phyloP scores from a whole-genome alignment of 2,329 filamentous ascomycete species.

The Xylariaceae sp. region DNA sequence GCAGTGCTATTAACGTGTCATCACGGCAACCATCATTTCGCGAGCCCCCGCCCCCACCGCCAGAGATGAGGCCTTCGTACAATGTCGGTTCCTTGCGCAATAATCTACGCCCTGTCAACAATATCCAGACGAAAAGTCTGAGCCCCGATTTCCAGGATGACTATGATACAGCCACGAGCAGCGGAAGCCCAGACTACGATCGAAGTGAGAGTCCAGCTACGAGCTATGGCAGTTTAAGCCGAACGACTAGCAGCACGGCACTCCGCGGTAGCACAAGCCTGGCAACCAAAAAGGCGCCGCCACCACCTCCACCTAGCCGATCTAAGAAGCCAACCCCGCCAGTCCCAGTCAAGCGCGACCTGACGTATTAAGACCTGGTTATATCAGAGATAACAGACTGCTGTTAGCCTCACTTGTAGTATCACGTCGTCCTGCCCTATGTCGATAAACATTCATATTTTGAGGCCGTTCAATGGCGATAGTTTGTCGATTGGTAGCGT shows the following conservation, averaged over 20 bases:
- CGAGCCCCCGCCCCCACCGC: slow-evolving; percentile 26
- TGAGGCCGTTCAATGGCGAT: too few species aligned
- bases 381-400: background rate
- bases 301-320: slow-evolving; percentile 46
- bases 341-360: slow-evolving; percentile 41
- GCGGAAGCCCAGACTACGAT: slow-evolving; percentile 51
- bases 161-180: slow-evolving; percentile 50
- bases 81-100: slow-evolving; percentile 39
- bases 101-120: slow-evolving; percentile 45
- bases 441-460: too few species aligned
- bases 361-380: slow-evolving; percentile 18
- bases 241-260: slow-evolving; percentile 40
- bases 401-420: background rate
- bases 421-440: too few species aligned
- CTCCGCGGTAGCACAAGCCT: slow-evolving; percentile 16
- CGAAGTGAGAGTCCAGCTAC: slow-evolving; percentile 55
- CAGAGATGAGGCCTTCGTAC: slow-evolving; percentile 21
- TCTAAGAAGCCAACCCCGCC: slow-evolving; percentile 56
- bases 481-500: too few species aligned
- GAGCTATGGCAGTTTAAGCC: slow-evolving; percentile 53
- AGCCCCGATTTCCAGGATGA: slow-evolving; percentile 48
- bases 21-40: slow-evolving; percentile 25
- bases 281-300: slow-evolving; percentile 36
- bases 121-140: slow-evolving; percentile 39
- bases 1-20: slow-evolving; percentile 15